Evolutionary conservation across 1,284 basidiomycete species (phyloP).

Genomic region (Veloboletus limbatus): DNA sequence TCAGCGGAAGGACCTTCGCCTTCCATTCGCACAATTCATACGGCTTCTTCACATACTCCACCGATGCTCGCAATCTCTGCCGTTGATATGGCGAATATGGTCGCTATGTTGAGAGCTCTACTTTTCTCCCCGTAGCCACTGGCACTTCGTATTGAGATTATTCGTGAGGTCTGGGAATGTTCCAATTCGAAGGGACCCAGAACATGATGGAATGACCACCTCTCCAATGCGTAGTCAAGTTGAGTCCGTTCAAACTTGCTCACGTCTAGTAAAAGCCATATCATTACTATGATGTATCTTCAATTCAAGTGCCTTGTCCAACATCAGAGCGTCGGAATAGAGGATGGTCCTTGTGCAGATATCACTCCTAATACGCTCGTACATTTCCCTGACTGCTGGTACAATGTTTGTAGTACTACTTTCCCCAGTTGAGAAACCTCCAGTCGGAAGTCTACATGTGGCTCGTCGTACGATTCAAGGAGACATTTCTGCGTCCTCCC

Average conservation of each 20-base stretch:
- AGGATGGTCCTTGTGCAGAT: conserved; percentile 68
- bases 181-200: conserved; percentile 81
- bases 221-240: not conserved
- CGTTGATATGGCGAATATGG: conserved; percentile 44
- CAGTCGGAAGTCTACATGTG: not conserved
- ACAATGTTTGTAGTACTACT: no score
- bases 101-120: conserved; percentile 89
- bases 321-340: conserved; percentile 78
- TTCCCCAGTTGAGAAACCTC: no score
- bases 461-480: conserved; percentile 13
- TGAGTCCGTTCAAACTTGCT: conserved; percentile 17
- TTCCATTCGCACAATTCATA: no score
- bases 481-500: conserved; percentile 31
- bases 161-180: conserved; percentile 91
- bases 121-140: conserved; percentile 59
- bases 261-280: conserved; percentile 77
- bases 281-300: conserved; percentile 71
- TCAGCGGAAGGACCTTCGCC: no score
- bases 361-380: conserved; percentile 64
- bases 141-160: conserved; percentile 67
- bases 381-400: conserved; percentile 67
- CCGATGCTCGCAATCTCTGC: no score
- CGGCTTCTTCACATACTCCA: conserved; percentile 25
- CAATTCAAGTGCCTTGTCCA: conserved; percentile 68
- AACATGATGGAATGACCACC: not conserved